Conservation (phyloP, 2,329 filamentous ascomycete genomes). For the Ceratocystis lukuohia region DNA sequence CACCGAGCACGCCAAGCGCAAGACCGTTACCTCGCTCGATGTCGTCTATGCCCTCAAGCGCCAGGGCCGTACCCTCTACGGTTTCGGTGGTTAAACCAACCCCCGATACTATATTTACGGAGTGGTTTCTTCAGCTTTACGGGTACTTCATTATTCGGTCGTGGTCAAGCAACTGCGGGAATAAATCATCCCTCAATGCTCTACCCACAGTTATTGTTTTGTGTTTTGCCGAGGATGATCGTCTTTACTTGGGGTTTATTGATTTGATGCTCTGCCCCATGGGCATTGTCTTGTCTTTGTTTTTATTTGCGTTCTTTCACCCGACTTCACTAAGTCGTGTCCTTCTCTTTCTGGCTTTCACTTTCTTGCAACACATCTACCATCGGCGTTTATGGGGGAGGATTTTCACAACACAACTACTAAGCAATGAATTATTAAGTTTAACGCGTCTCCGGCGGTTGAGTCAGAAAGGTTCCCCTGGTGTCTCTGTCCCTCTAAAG, state of each 20-base stretch:
- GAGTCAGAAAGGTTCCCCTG: not conserved
- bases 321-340: conserved; percentile 6
- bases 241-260: not conserved
- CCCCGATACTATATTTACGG: not conserved
- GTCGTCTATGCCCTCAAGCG: conserved; percentile 56
- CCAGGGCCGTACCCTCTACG: conserved; percentile 67
- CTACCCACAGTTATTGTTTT: conserved; percentile 8
- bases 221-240: not conserved
- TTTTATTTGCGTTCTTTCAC: conserved; percentile 10
- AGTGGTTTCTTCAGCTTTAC: conserved; percentile 4
- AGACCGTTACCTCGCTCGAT: conserved; percentile 60
- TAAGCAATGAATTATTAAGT: conserved; percentile 12
- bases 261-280: not conserved
- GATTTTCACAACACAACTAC: conserved; percentile 12
- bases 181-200: not conserved
- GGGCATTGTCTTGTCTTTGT: not conserved
- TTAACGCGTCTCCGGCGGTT: conserved; percentile 6
- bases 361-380: conserved; percentile 16
- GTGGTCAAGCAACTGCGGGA: not conserved
- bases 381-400: conserved; percentile 15
- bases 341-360: conserved; percentile 11
- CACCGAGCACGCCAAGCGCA: conserved; percentile 69
- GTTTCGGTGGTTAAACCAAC: conserved; percentile 65
- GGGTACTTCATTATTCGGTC: not conserved
- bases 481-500: no score